These are phyloP conservation scores for Aspergillus brunneoviolaceus DNA, from an alignment of 2,329 filamentous ascomycete genomes.

Conservation along the genomic window DNA sequence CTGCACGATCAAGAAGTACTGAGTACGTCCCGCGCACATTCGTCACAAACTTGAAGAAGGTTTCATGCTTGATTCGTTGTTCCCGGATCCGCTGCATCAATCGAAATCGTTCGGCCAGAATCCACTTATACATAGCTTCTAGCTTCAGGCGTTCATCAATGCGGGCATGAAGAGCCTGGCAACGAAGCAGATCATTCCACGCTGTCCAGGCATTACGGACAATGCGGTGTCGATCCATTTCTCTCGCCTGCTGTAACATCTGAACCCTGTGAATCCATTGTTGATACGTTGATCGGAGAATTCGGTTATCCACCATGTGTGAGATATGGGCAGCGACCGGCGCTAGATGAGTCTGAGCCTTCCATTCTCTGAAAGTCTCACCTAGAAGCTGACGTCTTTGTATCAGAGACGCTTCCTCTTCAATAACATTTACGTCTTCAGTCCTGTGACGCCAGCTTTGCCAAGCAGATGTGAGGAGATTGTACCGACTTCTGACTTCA, in stretches of 20 bases:
- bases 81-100: conserved; percentile 42
- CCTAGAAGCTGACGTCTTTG: conserved; percentile 36
- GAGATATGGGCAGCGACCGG: conserved; percentile 46
- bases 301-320: conserved; percentile 45
- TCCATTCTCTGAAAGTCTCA: conserved; percentile 45
- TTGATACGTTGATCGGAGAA: conserved; percentile 48
- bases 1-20: conserved; percentile 38
- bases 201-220: conserved; percentile 58
- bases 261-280: conserved; percentile 51
- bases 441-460: conserved; percentile 37
- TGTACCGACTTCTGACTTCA: conserved; percentile 31
- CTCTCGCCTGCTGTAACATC: conserved; percentile 49
- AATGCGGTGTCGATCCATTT: conserved; percentile 53
- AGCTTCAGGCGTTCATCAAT: conserved; percentile 58
- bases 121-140: conserved; percentile 61
- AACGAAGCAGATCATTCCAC: conserved; percentile 63
- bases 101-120: conserved; percentile 50
- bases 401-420: conserved; percentile 32
- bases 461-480: conserved; percentile 29
- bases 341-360: conserved; percentile 41
- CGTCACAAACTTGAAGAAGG: conserved; percentile 42
- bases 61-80: conserved; percentile 40
- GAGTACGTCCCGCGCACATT: conserved; percentile 40
- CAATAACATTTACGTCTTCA: conserved; percentile 26
- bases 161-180: conserved; percentile 50